These are phyloP conservation scores for Melampsora larici-populina DNA, from an alignment of 1,284 basidiomycete species.

Conservation along the genomic window DNA sequence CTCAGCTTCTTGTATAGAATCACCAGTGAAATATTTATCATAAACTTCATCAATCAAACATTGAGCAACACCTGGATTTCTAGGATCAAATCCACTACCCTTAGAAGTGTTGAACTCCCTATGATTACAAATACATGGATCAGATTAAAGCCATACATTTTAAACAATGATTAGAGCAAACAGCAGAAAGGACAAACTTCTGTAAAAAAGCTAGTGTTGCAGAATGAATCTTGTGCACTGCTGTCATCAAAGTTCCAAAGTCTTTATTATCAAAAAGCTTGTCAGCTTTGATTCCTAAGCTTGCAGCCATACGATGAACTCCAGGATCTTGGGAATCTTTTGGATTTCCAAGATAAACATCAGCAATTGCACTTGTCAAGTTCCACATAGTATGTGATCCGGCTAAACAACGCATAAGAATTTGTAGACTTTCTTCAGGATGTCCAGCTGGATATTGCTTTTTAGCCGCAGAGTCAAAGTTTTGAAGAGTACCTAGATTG, in stretches of 20 bases:
- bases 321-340: background rate
- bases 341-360: conserved; percentile 5
- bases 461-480: too few species aligned
- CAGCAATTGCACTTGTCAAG: background rate
- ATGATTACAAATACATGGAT: background rate
- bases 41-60: background rate
- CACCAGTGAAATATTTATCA: background rate
- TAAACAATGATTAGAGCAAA: too few species aligned
- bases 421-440: background rate
- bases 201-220: conserved; percentile 6
- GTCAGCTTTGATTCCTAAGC: background rate
- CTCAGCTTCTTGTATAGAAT: background rate
- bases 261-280: conserved; percentile 1
- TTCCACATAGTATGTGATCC: conserved; percentile 14
- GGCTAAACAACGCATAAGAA: background rate
- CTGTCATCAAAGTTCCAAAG: background rate
- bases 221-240: background rate
- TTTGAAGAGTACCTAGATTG: too few species aligned
- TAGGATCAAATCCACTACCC: background rate
- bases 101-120: background rate
- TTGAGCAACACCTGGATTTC: background rate
- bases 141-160: background rate
- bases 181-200: background rate
- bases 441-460: too few species aligned
- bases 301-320: background rate